A percentile compares a stretch with the other conserved stretches of the same genome.
These are phyloP conservation scores for Begonia masoniana DNA, from an alignment of 306 rosid genomes.

Conservation along the genomic window DNA sequence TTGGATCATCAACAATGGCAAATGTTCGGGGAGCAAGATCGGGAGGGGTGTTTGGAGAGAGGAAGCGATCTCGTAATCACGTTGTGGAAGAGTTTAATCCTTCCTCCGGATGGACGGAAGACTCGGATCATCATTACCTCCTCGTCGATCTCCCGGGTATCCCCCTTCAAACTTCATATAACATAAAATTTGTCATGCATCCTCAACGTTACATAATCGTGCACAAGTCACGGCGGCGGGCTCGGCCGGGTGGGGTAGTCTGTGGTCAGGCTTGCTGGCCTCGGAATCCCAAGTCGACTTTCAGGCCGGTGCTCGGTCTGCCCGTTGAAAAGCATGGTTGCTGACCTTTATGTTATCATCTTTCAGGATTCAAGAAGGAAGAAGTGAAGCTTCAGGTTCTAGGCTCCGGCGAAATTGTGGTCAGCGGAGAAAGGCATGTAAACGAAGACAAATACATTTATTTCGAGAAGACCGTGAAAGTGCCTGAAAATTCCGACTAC, in stretches of 20 bases:
- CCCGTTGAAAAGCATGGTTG: too few species aligned
- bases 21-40: conserved; percentile 11
- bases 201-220: neutral
- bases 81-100: conserved; percentile 32
- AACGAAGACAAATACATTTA: conserved; percentile 20
- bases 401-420: conserved; percentile 18
- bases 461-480: conserved; percentile 24
- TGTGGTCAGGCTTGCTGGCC: too few species aligned
- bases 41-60: conserved; percentile 11
- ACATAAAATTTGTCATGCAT: neutral
- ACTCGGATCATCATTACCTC: conserved; percentile 39
- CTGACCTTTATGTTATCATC: neutral
- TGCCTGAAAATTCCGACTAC: conserved; percentile 30
- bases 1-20: conserved; percentile 21
- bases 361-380: conserved; percentile 41
- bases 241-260: too few species aligned
- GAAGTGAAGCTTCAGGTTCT: conserved; percentile 38
- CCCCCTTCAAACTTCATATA: neutral
- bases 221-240: too few species aligned
- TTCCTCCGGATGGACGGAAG: conserved; percentile 48
- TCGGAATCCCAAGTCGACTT: too few species aligned
- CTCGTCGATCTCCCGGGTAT: conserved; percentile 73
- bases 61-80: conserved; percentile 8
- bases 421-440: conserved; percentile 36
- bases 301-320: too few species aligned